Conservation (phyloP, 2,329 filamentous ascomycete genomes). For the Diplodia sapinea region DNA sequence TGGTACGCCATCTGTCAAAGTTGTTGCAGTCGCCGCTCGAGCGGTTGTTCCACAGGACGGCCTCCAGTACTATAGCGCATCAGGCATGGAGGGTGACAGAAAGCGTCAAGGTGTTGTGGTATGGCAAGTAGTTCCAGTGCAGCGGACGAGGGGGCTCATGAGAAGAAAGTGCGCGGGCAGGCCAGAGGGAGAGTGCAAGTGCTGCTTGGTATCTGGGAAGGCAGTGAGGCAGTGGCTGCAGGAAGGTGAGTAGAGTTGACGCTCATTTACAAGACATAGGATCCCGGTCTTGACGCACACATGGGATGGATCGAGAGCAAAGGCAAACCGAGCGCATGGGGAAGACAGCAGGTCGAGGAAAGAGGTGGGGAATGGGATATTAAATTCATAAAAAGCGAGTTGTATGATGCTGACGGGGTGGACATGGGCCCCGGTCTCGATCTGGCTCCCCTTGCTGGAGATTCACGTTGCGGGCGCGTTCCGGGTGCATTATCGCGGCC, state of each 20-base stretch:
- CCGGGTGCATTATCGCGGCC: slow-evolving; percentile 12
- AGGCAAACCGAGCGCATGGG: neutral
- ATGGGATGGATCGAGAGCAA: slow-evolving; percentile 1
- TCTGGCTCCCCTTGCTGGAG: slow-evolving; percentile 16
- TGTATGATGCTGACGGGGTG: neutral
- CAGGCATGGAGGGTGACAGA: neutral
- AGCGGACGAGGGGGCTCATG: neutral
- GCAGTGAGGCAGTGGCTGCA: neutral
- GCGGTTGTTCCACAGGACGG: slow-evolving; percentile 3
- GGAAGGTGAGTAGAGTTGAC: neutral
- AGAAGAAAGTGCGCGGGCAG: neutral
- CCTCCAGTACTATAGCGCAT: neutral
- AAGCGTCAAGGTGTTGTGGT: neutral
- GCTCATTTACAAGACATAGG: slow-evolving; percentile 12
- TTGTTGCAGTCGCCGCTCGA: neutral
- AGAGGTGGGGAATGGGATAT: neutral
- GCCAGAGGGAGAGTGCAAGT: neutral
- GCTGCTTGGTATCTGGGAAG: neutral
- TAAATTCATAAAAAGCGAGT: slow-evolving; percentile 9
- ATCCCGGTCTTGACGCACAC: neutral
- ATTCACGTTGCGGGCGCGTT: slow-evolving; percentile 19
- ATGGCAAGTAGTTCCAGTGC: neutral
- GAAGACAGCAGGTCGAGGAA: neutral
- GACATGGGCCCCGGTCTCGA: slow-evolving; percentile 7
- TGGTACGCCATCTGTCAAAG: slow-evolving; percentile 19